Percentiles rank a stretch among this genome's conserved stretches.
Evolutionary conservation across 345 rosid genomes (phyloP).

Genomic region (Gossypium longicalyx): DNA sequence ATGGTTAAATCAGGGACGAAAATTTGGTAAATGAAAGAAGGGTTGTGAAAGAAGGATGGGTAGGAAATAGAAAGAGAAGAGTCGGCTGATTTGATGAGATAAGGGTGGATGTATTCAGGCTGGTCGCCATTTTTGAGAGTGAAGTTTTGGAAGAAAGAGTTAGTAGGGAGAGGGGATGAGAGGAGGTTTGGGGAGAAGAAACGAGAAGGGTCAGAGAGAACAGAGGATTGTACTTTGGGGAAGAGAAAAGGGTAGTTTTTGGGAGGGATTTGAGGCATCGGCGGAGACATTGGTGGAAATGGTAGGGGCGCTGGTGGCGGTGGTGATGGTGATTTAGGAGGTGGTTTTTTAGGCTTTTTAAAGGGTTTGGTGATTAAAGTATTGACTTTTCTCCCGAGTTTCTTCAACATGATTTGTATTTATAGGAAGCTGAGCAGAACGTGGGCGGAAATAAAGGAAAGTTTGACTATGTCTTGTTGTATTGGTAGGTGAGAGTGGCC

Average conservation of each 20-base stretch:
- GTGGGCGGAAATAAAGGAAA: background rate
- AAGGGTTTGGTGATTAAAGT: constrained; percentile 31
- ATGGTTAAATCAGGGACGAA: constrained; percentile 66
- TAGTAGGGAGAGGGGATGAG: constrained; percentile 80
- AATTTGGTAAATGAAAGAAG: constrained; percentile 59
- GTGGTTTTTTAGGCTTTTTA: constrained; percentile 27
- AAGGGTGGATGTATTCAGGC: constrained; percentile 89
- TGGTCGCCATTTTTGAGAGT: constrained; percentile 78
- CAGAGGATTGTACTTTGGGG: constrained; percentile 53
- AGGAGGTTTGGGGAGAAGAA: constrained; percentile 69
- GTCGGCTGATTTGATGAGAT: constrained; percentile 60
- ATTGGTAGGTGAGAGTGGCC: background rate
- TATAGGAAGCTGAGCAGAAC: background rate
- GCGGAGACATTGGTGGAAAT: constrained; percentile 22
- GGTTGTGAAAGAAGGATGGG: constrained; percentile 59
- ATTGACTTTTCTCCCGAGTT: constrained; percentile 27
- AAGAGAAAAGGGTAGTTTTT: constrained; percentile 51
- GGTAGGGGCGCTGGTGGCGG: background rate
- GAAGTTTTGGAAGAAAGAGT: constrained; percentile 89
- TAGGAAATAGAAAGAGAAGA: constrained; percentile 68
- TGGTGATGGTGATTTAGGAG: background rate
- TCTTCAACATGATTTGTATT: constrained; percentile 26
- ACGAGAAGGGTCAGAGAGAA: constrained; percentile 74
- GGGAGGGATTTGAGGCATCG: constrained; percentile 23
- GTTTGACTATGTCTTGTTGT: background rate